Conservation (phyloP, 768 basidiomycete genomes). For the Holtermannia corniformis region DNA sequence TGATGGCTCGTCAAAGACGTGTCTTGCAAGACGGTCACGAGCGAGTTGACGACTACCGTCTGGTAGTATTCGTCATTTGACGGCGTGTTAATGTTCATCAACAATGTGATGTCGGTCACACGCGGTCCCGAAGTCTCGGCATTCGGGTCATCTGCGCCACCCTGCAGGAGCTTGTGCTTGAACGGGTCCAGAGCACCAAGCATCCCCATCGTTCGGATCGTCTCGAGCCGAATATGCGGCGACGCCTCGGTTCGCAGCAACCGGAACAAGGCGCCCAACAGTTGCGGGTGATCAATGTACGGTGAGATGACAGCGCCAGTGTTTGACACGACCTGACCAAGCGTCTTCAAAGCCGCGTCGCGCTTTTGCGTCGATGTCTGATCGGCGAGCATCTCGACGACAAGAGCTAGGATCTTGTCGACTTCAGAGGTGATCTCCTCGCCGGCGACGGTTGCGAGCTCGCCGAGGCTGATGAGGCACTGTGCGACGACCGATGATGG, state of each 20-base stretch:
- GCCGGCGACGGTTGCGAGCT: slow-evolving; percentile 83
- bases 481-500: slow-evolving; percentile 85
- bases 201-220: slow-evolving; percentile 90
- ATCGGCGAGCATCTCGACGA: slow-evolving; percentile 81
- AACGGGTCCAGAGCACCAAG: slow-evolving; percentile 95
- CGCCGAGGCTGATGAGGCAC: slow-evolving; percentile 87
- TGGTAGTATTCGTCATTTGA: slow-evolving; percentile 94
- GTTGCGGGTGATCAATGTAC: slow-evolving; percentile 78
- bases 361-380: slow-evolving; percentile 70
- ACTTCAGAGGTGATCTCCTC: slow-evolving; percentile 80
- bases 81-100: slow-evolving; percentile 44
- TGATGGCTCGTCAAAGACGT: slow-evolving; percentile 76
- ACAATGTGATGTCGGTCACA: slow-evolving; percentile 44
- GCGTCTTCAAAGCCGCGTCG: slow-evolving; percentile 84
- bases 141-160: slow-evolving; percentile 53
- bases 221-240: slow-evolving; percentile 63
- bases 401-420: slow-evolving; percentile 77
- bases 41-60: slow-evolving; percentile 80
- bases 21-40: slow-evolving; percentile 80
- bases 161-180: slow-evolving; percentile 57
- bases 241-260: slow-evolving; percentile 70
- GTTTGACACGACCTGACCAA: slow-evolving; percentile 91
- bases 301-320: slow-evolving; percentile 91
- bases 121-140: slow-evolving; percentile 50
- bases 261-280: slow-evolving; percentile 72